Percentiles rank a stretch among this genome's conserved stretches.
Conservation (phyloP, 116 monocot genomes). For the Dioscorea cayenensis region DNA sequence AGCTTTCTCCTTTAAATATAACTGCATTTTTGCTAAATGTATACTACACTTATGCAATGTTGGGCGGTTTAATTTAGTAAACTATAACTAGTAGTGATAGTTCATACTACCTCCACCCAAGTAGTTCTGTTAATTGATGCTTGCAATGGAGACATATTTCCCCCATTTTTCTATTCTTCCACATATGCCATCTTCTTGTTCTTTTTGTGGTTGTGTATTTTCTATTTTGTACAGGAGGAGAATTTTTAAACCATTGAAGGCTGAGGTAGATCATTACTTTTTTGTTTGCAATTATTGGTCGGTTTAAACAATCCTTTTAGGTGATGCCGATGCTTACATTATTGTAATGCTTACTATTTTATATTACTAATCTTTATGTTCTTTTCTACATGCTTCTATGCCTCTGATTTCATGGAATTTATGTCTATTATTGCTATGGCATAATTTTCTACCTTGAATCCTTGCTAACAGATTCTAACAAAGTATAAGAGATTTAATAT, state of each 20-base stretch:
- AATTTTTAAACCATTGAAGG: slow-evolving; percentile 65
- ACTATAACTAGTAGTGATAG: no score
- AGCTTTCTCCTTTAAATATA: no score
- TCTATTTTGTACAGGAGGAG: slow-evolving; percentile 51
- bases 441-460: neutral
- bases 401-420: neutral
- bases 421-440: neutral
- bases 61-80: no score
- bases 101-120: no score
- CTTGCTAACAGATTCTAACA: no score
- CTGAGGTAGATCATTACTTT: slow-evolving; percentile 73
- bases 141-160: no score
- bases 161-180: neutral
- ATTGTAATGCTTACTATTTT: neutral
- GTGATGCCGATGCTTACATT: slow-evolving; percentile 14
- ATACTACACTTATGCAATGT: no score
- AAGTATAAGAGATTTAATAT: no score
- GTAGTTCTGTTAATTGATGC: no score
- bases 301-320: slow-evolving; percentile 97
- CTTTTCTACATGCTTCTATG: neutral
- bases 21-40: no score
- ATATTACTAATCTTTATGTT: neutral
- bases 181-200: neutral
- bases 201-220: neutral
- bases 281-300: slow-evolving; percentile 75